Percentiles rank a stretch among this genome's conserved stretches.
phyloP scores from a whole-genome alignment of 202 grass and related monocot species.

The Musa balbisiana region DNA sequence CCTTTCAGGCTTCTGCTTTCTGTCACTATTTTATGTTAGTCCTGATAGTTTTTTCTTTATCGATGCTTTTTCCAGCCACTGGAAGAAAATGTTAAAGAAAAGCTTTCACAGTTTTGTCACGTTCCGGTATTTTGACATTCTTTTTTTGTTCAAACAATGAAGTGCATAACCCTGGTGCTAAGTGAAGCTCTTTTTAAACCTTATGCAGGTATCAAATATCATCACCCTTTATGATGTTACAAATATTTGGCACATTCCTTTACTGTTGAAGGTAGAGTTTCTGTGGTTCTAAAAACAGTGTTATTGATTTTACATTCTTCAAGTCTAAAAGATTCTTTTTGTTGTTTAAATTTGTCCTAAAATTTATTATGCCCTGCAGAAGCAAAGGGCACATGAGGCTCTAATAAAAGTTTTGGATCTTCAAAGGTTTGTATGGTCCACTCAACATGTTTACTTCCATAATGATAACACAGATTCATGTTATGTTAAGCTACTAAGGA shows the following conservation, averaged over 20 bases:
- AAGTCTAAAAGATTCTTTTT: neutral
- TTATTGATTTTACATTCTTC: neutral
- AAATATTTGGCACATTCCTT: slow-evolving; percentile 99
- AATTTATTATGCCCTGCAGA: slow-evolving; percentile 38
- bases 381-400: slow-evolving; percentile 95
- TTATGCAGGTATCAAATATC: slow-evolving; percentile 62
- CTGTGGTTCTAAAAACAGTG: neutral
- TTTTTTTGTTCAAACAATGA: neutral
- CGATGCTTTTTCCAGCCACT: slow-evolving; percentile 41
- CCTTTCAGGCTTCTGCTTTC: neutral
- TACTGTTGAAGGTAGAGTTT: slow-evolving; percentile 70
- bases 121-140: slow-evolving; percentile 54
- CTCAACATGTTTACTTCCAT: slow-evolving; percentile 17
- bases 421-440: slow-evolving; percentile 46
- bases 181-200: neutral
- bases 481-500: neutral
- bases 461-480: neutral
- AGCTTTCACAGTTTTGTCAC: slow-evolving; percentile 94
- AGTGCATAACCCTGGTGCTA: neutral
- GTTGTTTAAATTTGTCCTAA: slow-evolving; percentile 11
- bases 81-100: slow-evolving; percentile 75
- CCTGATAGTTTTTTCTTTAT: slow-evolving; percentile 12
- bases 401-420: slow-evolving; percentile 83
- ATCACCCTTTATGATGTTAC: slow-evolving; percentile 78
- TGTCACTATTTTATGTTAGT: slow-evolving; percentile 10